Conservation (phyloP, 306 rosid species). For the Phaseolus lunatus region DNA sequence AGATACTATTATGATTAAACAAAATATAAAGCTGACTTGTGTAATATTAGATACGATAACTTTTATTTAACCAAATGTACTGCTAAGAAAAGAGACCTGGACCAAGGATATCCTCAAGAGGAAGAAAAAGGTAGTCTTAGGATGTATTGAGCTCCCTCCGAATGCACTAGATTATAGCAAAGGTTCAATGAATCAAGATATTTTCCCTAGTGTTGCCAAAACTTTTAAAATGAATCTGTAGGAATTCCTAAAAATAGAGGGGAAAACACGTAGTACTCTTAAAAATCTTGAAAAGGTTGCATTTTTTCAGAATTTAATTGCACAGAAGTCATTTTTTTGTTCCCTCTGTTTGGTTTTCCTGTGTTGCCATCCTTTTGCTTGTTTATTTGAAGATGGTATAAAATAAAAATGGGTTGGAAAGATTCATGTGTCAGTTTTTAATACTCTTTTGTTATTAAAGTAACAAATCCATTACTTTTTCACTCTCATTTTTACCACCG, state of each 20-base stretch:
- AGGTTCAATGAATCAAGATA: slow-evolving; percentile 2
- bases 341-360: neutral
- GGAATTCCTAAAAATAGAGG: neutral
- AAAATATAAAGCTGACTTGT: too few relatives aligned
- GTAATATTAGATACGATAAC: too few relatives aligned
- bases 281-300: neutral
- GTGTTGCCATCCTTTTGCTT: neutral
- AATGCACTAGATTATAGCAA: neutral
- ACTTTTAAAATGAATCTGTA: slow-evolving; percentile 2
- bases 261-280: slow-evolving; percentile 16
- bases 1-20: too few relatives aligned
- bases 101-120: neutral
- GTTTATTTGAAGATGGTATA: slow-evolving; percentile 3
- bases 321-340: slow-evolving; percentile 14
- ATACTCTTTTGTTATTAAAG: slow-evolving; percentile 3
- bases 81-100: neutral
- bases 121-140: neutral
- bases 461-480: slow-evolving; percentile 36
- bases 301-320: slow-evolving; percentile 4
- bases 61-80: too few relatives aligned
- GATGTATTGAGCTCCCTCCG: neutral
- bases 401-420: neutral
- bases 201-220: slow-evolving; percentile 19
- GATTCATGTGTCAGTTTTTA: slow-evolving; percentile 29
- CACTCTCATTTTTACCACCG: slow-evolving; percentile 7